These are phyloP conservation scores for Penicillium argentinense DNA, from an alignment of 495 filamentous ascomycete species.

Conservation along the genomic window DNA sequence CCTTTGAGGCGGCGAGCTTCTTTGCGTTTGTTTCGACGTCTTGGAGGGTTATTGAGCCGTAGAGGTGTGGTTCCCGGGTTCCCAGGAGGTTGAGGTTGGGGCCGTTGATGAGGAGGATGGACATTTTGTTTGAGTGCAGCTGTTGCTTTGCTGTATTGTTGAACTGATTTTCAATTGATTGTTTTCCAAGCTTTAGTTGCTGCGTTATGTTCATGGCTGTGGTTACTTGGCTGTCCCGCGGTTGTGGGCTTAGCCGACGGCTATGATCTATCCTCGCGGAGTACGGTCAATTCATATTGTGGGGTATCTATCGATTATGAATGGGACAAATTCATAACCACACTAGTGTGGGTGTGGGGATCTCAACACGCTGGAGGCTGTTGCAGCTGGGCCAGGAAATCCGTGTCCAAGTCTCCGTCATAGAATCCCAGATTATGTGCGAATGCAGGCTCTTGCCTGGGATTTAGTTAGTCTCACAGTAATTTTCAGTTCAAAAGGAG, in stretches of 20 bases:
- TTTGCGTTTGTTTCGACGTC: conserved; percentile 43
- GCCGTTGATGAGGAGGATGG: conserved; percentile 64
- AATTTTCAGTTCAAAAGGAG: neutral
- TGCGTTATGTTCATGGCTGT: too few relatives aligned
- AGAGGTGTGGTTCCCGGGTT: conserved; percentile 60
- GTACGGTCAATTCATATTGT: neutral
- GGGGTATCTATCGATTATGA: neutral
- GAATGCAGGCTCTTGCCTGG: conserved; percentile 23
- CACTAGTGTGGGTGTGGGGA: too few relatives aligned
- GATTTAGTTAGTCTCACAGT: neutral
- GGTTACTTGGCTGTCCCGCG: too few relatives aligned
- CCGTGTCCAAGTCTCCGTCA: conserved; percentile 23
- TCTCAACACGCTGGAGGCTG: conserved; percentile 2
- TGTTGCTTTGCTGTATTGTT: too few relatives aligned
- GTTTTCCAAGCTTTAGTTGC: too few relatives aligned
- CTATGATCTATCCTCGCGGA: neutral
- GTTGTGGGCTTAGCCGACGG: conserved; percentile 8
- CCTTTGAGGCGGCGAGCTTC: conserved; percentile 33
- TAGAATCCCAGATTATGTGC: conserved; percentile 31
- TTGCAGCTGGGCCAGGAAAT: conserved; percentile 26
- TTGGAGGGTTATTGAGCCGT: conserved; percentile 56
- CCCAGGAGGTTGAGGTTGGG: conserved; percentile 70
- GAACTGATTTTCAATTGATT: too few relatives aligned
- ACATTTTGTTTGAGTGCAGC: too few relatives aligned
- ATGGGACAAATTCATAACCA: too few relatives aligned